A percentile compares a stretch with the other conserved stretches of the same genome.
These are phyloP conservation scores for Ceratorhiza oryzae-sativae DNA, from an alignment of 1,284 basidiomycete species.

Conservation along the genomic window DNA sequence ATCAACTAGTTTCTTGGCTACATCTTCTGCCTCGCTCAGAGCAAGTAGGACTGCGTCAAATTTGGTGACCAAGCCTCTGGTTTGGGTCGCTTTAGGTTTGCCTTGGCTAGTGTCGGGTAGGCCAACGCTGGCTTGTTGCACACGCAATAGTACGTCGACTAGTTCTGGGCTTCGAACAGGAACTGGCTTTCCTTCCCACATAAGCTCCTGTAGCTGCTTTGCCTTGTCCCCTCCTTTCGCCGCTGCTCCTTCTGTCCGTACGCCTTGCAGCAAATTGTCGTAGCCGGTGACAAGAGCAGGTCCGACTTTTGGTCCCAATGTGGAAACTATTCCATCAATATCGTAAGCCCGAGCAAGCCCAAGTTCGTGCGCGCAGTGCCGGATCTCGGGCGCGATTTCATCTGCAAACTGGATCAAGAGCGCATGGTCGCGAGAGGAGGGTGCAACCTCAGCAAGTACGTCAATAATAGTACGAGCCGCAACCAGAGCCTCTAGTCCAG, in stretches of 20 bases:
- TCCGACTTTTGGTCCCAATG: conserved; percentile 68
- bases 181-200: conserved; percentile 85
- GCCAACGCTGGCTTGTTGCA: conserved; percentile 76
- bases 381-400: conserved; percentile 87
- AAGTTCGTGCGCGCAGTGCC: conserved; percentile 91
- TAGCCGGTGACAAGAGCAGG: conserved; percentile 70
- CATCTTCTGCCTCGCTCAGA: conserved; percentile 86
- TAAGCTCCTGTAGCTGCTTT: conserved; percentile 63
- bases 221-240: conserved; percentile 55
- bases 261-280: conserved; percentile 62
- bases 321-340: conserved; percentile 78
- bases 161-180: conserved; percentile 91
- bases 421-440: conserved; percentile 89
- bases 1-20: conserved; percentile 78
- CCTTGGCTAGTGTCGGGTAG: conserved; percentile 48
- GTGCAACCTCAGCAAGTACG: conserved; percentile 69
- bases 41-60: conserved; percentile 85
- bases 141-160: conserved; percentile 83
- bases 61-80: conserved; percentile 65
- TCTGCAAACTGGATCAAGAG: conserved; percentile 86
- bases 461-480: conserved; percentile 82
- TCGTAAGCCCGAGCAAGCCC: conserved; percentile 74
- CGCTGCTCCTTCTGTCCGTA: conserved; percentile 50
- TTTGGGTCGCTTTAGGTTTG: conserved; percentile 54
- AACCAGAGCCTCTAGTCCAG: conserved; percentile 77